Percentiles rank a stretch among this genome's conserved stretches.
Evolutionary conservation across 2,329 filamentous ascomycete species (phyloP).

Genomic region (Anisogramma anomala): DNA sequence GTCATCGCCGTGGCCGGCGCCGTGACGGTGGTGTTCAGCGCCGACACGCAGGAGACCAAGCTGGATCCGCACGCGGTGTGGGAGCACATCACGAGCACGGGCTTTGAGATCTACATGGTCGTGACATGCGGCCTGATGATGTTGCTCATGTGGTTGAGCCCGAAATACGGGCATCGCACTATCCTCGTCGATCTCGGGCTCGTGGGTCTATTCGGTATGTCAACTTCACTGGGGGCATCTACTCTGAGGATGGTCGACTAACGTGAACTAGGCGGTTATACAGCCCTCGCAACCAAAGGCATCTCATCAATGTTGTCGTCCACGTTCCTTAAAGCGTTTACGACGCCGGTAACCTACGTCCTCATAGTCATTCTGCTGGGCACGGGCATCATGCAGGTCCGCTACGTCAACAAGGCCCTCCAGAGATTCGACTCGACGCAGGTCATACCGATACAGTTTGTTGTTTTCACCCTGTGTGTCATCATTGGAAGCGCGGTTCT

Average conservation of each 20-base stretch:
- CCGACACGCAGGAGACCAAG: constrained; percentile 79
- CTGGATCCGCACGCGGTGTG: constrained; percentile 84
- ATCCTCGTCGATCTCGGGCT: constrained; percentile 89
- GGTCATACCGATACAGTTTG: constrained; percentile 96
- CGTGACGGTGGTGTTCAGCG: constrained; percentile 85
- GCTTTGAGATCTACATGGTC: constrained; percentile 82
- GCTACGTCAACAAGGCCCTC: constrained; percentile 79
- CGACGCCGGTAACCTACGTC: constrained; percentile 83
- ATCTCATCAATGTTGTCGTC: constrained; percentile 91
- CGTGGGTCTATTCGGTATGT: constrained; percentile 80
- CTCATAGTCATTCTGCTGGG: constrained; percentile 67
- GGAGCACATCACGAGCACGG: constrained; percentile 74
- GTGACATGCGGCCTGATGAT: constrained; percentile 65
- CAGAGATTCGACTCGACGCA: constrained; percentile 95
- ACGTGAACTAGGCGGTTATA: constrained; percentile 62
- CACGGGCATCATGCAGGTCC: constrained; percentile 93
- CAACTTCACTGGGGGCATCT: background rate
- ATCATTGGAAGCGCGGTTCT: constrained; percentile 88
- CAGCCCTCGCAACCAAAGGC: constrained; percentile 91
- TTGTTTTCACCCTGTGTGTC: constrained; percentile 89
- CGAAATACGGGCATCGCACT: constrained; percentile 69
- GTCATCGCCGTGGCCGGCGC: constrained; percentile 77
- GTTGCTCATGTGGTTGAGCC: constrained; percentile 69
- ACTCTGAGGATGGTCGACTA: background rate
- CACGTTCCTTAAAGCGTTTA: constrained; percentile 76